phyloP scores from a whole-genome alignment of 768 basidiomycete genomes.

The Pleurotus giganteus region DNA sequence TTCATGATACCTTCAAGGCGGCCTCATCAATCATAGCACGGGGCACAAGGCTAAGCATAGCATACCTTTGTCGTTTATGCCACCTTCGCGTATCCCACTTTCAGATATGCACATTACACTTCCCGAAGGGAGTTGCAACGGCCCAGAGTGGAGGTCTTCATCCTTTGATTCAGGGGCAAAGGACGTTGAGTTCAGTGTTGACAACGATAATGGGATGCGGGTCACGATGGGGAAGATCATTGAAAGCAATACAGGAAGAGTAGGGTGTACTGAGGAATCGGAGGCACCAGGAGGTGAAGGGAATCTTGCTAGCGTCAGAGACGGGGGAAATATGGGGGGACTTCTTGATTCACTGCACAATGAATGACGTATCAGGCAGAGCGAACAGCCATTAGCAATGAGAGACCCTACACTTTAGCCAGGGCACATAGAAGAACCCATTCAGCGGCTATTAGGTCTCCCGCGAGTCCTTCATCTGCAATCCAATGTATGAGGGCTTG shows the following conservation, averaged over 20 bases:
- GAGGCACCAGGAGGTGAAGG: conserved; percentile 38
- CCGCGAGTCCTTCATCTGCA: conserved; percentile 63
- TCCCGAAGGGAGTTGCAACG: conserved; percentile 68
- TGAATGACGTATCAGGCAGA: conserved; percentile 1
- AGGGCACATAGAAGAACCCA: conserved; percentile 66
- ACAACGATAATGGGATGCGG: conserved; percentile 59
- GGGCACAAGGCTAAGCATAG: conserved; percentile 2
- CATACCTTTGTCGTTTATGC: conserved; percentile 51
- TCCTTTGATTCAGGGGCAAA: conserved; percentile 71
- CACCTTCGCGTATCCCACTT: conserved; percentile 65
- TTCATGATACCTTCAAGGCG: conserved; percentile 55
- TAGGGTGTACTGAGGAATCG: conserved; percentile 32
- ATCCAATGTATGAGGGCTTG: conserved; percentile 70
- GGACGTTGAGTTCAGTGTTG: conserved; percentile 51
- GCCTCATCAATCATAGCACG: background rate
- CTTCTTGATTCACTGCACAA: conserved; percentile 58
- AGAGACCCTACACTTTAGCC: conserved; percentile 56
- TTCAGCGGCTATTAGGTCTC: conserved; percentile 69
- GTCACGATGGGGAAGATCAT: conserved; percentile 57
- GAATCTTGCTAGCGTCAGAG: conserved; percentile 62
- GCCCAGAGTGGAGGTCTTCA: conserved; percentile 70
- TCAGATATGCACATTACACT: conserved; percentile 65
- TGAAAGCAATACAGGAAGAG: conserved; percentile 52
- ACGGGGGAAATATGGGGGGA: conserved; percentile 65
- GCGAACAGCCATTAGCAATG: conserved; percentile 7